Conservation (phyloP, 345 rosid species). For the Combretum micranthum region DNA sequence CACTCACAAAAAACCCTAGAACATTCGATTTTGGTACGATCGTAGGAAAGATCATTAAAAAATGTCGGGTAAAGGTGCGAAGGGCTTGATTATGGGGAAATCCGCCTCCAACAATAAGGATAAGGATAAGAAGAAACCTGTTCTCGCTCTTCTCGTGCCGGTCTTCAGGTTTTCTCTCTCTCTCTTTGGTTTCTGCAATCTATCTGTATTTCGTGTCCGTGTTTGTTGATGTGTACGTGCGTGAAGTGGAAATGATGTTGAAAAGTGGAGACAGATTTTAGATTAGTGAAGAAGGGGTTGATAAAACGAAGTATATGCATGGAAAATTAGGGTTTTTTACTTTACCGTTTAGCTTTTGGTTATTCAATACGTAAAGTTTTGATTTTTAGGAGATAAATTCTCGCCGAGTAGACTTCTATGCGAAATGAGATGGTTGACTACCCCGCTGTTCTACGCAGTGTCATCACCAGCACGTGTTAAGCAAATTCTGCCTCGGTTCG, state of each 20-base stretch:
- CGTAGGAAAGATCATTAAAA: slow-evolving; percentile 15
- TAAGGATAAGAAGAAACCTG: slow-evolving; percentile 69
- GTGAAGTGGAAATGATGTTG: background rate
- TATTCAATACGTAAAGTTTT: too few relatives aligned
- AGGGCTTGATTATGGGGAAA: slow-evolving; percentile 68
- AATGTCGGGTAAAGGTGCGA: slow-evolving; percentile 86
- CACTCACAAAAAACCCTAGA: too few relatives aligned
- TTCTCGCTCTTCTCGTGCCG: slow-evolving; percentile 82
- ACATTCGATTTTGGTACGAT: background rate
- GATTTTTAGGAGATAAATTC: too few relatives aligned
- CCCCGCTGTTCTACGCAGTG: too few relatives aligned
- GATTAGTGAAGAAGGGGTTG: background rate
- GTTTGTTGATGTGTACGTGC: background rate
- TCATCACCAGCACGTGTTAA: too few relatives aligned
- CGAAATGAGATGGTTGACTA: too few relatives aligned
- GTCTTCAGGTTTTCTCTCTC: slow-evolving; percentile 47
- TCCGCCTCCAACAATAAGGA: slow-evolving; percentile 45
- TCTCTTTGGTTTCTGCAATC: background rate
- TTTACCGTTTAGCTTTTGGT: too few relatives aligned
- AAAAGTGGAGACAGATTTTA: background rate
- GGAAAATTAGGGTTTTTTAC: too few relatives aligned
- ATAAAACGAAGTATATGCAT: too few relatives aligned
- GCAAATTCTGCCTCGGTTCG: too few relatives aligned
- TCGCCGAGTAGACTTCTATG: too few relatives aligned
- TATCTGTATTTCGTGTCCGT: background rate